Evolutionary conservation across 73 alveolate genomes (phyloP), one percentile per base, ranked within the genome.

Genomic region (Tetrahymena thermophila): DNA sequence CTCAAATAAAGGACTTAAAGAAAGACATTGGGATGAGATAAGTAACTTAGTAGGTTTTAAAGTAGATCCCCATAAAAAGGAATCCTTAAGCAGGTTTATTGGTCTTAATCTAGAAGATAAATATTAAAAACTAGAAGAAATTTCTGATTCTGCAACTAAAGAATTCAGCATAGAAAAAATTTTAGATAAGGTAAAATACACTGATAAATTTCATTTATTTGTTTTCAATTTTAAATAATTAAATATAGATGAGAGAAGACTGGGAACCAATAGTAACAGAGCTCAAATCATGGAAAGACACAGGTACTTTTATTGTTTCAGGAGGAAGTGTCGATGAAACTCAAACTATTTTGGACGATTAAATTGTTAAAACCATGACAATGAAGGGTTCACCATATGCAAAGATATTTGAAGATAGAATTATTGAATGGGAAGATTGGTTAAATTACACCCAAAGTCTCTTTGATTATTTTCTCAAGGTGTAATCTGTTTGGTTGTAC

Each of bases 11-110:
- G 99, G 99, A 16, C 95, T 99, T 71, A 98, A 99, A 94, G 99
- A 98, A 28, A 96, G 99, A 84, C 99, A 99, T 97, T 98, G 99
- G 99, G 99, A 98, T 38, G 99, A 98, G 96, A 97, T 99, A 83
- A 94, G 97, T 94, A 96, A 97, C 55, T 94, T 97, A 34, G 96
- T 98, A 35, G 99, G 98, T n/a, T 96, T 97, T 34, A 98, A 97
- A 94, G 98, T 97, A 17, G 94, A 94, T 85, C 95, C 96, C 31
- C 95, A 95, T 35, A 95, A 95, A 50, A 94, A 95, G 37, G 93
- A 42, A 35, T 55, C 93, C 42, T 56, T 95, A n/a, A 50, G 93
- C 10, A 85, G 94, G 50, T 95, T 95, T n/a, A 85, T 95, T 9
- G 96, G 96, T 84, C 89, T 97, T 93, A 97, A 98, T 25, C 94